A percentile compares a stretch with the other conserved stretches of the same genome.
Conservation (phyloP, 768 basidiomycete species). For the Tricholoma hemisulphureum region DNA sequence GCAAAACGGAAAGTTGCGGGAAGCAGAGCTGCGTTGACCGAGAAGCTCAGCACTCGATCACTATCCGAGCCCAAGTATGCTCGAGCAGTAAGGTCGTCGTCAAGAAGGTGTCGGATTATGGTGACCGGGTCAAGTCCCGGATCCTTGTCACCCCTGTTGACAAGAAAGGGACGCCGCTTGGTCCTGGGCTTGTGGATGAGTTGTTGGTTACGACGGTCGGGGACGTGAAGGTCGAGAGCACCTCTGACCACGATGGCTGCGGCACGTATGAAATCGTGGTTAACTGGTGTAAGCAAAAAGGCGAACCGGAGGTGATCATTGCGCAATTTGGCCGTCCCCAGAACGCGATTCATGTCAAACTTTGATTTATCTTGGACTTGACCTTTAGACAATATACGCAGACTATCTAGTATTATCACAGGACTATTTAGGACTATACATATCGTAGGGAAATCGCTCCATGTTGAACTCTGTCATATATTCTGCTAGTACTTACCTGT, state of each 20-base stretch:
- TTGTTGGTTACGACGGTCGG: not conserved
- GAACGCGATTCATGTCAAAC: not conserved
- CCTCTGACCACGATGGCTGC: not conserved
- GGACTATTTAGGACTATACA: too few species aligned
- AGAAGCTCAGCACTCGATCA: not conserved
- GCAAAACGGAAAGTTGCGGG: not conserved
- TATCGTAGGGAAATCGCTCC: too few species aligned
- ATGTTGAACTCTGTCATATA: too few species aligned
- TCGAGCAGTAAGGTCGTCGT: not conserved
- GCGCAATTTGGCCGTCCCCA: not conserved
- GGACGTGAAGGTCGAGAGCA: not conserved
- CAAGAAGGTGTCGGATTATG: not conserved
- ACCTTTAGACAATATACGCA: too few species aligned
- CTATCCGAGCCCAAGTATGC: not conserved
- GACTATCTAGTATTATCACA: too few species aligned
- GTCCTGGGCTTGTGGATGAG: not conserved
- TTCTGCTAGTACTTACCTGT: too few species aligned
- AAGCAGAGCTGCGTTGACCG: not conserved
- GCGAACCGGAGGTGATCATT: not conserved
- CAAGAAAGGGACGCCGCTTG: not conserved
- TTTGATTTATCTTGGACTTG: not conserved
- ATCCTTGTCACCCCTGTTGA: not conserved
- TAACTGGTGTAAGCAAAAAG: not conserved
- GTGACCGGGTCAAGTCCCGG: not conserved
- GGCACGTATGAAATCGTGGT: not conserved